Percentiles rank a stretch among this genome's conserved stretches.
These are phyloP conservation scores for Hypsizygus marmoreus DNA, from an alignment of 768 basidiomycete genomes.

Conservation along the genomic window DNA sequence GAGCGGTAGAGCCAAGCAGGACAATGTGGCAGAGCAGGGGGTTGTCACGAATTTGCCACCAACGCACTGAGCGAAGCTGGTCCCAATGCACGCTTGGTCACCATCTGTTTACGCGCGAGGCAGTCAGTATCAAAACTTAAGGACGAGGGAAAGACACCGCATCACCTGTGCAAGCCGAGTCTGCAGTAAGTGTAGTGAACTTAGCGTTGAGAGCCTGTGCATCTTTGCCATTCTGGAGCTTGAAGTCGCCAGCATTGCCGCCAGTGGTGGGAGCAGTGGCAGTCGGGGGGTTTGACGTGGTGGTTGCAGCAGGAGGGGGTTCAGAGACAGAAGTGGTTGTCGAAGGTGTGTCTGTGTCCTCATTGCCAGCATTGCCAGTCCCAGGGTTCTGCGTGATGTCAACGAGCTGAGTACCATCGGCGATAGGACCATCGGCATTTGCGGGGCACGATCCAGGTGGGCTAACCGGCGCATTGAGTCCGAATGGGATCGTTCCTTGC, in stretches of 20 bases:
- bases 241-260: conserved; percentile 23
- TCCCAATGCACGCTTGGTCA: conserved; percentile 45
- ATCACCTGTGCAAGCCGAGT: conserved; percentile 38
- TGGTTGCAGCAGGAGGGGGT: conserved; percentile 10
- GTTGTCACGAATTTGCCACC: conserved; percentile 36
- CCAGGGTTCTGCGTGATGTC: conserved; percentile 38
- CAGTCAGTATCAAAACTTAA: not conserved
- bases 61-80: conserved; percentile 52
- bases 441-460: conserved; percentile 57
- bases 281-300: conserved; percentile 10
- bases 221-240: conserved; percentile 36
- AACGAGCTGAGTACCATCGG: conserved; percentile 49
- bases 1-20: conserved; percentile 44
- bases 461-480: conserved; percentile 36
- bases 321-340: not conserved
- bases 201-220: conserved; percentile 41
- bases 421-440: conserved; percentile 45
- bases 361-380: conserved; percentile 15
- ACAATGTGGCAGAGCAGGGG: conserved; percentile 28
- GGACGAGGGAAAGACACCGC: not conserved
- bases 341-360: conserved; percentile 2
- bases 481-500: conserved; percentile 56
- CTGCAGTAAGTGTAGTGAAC: conserved; percentile 38
- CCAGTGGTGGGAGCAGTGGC: conserved; percentile 17
- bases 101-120: conserved; percentile 28